These are phyloP conservation scores for Blakeslea trispora DNA, from an alignment of 371 early-diverging fungal genomes.

Conservation along the genomic window DNA sequence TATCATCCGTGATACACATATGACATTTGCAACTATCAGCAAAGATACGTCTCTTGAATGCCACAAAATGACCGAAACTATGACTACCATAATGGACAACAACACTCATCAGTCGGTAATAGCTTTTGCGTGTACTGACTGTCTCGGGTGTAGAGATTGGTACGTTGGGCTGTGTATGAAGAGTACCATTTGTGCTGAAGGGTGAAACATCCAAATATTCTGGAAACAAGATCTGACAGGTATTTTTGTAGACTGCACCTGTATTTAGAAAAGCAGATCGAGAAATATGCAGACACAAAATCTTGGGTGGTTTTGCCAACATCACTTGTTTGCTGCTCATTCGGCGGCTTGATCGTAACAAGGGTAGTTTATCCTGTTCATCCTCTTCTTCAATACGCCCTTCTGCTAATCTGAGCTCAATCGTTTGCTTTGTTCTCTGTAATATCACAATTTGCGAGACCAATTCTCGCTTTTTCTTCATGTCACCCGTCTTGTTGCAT, in stretches of 20 bases:
- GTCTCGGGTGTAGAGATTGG: slow-evolving; percentile 52
- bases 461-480: slow-evolving; percentile 23
- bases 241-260: slow-evolving; percentile 70
- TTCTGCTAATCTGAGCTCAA: slow-evolving; percentile 9
- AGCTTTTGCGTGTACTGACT: neutral
- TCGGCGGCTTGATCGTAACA: slow-evolving; percentile 23
- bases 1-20: slow-evolving; percentile 11
- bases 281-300: slow-evolving; percentile 72
- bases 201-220: slow-evolving; percentile 65
- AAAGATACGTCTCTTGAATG: slow-evolving; percentile 70
- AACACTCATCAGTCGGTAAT: slow-evolving; percentile 64
- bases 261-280: slow-evolving; percentile 65
- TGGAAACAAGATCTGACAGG: slow-evolving; percentile 59
- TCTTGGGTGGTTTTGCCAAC: slow-evolving; percentile 60
- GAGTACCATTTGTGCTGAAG: slow-evolving; percentile 57
- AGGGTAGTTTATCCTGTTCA: slow-evolving; percentile 27
- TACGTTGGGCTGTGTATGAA: slow-evolving; percentile 51
- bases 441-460: slow-evolving; percentile 27
- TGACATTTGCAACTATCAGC: slow-evolving; percentile 36
- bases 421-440: slow-evolving; percentile 12
- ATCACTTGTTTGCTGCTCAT: slow-evolving; percentile 61
- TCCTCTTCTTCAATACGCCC: slow-evolving; percentile 28
- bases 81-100: slow-evolving; percentile 91
- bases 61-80: slow-evolving; percentile 90
- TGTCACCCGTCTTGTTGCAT: slow-evolving; percentile 31